Evolutionary conservation across 108 stramenopile species (phyloP), one percentile per base, ranked within the genome.

Genomic region (Fistulifera pelliculosa): DNA sequence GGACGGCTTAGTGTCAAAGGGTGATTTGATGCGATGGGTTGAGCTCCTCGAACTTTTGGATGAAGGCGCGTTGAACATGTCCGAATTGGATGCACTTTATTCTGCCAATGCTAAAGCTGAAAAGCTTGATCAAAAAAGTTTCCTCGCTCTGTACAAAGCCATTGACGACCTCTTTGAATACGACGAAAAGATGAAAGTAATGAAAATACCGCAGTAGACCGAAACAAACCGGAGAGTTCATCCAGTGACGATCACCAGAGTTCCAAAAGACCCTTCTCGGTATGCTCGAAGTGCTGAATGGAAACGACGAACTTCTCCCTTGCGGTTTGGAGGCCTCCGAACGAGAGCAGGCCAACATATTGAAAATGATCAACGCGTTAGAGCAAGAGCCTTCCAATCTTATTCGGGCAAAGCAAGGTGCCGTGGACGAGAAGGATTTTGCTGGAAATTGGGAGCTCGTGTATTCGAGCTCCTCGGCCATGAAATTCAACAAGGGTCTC

Each of bases 401-500:
- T 15, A 56, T 75, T 21, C 8, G 25, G 28, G 27, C 56, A 56
- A 67, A 53, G 24, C 47, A 65, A 0, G 70, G 70, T 17, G 62
- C 65, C 24, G 60, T 75, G 26, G 61, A 66, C 1, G 48, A 27
- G 2, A 17, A 42, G 10, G 83, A 85, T 49, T 63, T 91, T 45
- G 65, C 78, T 22, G 89, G 89, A 15, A 55, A 53, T 12, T 91
- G 89, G 89, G 66, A 82, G 50, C 70, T 91, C 19, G 13, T 91
- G 15, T 91, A 84, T 60, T 73, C 85, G 1, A 87, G 77, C 47
- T 85, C 83, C 1, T 75, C 83, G 10, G 85, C 81, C 10, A 87
- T 91, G 81, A 85, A 79, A 50, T 91, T 85, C 43, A 81, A 86
- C 58, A 74, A 87, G 47, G 85, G 89, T 35, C 61, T 91, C 26